phyloP scores from a whole-genome alignment of 2,329 filamentous ascomycete species.

The Pseudodiploospora longispora region DNA sequence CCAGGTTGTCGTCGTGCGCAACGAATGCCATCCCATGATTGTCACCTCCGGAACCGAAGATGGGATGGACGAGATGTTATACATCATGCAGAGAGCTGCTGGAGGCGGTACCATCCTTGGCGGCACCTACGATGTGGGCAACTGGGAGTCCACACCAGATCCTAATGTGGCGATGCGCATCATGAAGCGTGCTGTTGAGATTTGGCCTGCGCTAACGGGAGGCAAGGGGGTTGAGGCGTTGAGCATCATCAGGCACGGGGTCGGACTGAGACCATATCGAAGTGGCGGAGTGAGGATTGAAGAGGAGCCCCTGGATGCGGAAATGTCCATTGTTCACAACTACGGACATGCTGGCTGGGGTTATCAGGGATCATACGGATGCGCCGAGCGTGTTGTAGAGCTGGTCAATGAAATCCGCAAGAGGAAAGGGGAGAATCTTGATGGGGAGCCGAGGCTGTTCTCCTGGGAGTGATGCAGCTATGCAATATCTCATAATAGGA shows the following conservation, averaged over 20 bases:
- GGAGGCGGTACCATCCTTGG: constrained; percentile 80
- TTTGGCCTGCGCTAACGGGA: constrained; percentile 54
- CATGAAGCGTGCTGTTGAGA: constrained; percentile 66
- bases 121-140: constrained; percentile 72
- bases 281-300: constrained; percentile 69
- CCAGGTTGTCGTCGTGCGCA: constrained; percentile 77
- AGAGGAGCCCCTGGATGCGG: constrained; percentile 40
- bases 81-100: constrained; percentile 74
- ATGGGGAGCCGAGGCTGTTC: constrained; percentile 22
- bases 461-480: constrained; percentile 9
- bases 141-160: constrained; percentile 74
- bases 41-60: constrained; percentile 66
- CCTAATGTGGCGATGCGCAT: constrained; percentile 73
- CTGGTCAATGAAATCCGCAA: constrained; percentile 54
- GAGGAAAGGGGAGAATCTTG: constrained; percentile 20
- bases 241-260: constrained; percentile 70
- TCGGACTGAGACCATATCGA: constrained; percentile 71
- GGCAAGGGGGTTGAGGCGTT: constrained; percentile 65
- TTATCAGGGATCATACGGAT: constrained; percentile 63
- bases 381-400: constrained; percentile 56
- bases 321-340: constrained; percentile 65
- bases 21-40: constrained; percentile 64
- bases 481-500: no score
- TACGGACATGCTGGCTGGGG: constrained; percentile 77
- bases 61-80: constrained; percentile 61